A percentile compares a stretch with the other conserved stretches of the same genome.
These are phyloP conservation scores for Glebionis coronaria DNA, from an alignment of 129 eudicot species.

Conservation along the genomic window DNA sequence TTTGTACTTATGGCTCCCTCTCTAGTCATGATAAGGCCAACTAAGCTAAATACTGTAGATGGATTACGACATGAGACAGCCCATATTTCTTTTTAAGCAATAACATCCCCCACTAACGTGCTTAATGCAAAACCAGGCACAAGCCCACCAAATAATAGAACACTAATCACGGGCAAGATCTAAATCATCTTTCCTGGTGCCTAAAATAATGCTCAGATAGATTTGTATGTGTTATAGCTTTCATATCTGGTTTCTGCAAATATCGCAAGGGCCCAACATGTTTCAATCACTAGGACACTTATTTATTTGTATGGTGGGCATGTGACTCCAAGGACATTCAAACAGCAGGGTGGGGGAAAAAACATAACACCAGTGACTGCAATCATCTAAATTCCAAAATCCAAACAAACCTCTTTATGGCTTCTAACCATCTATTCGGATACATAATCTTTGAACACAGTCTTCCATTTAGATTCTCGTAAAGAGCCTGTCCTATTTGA, in stretches of 20 bases:
- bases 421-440: background rate
- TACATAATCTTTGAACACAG: constrained; percentile 3
- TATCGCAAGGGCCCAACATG: background rate
- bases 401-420: constrained; percentile 1
- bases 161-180: background rate
- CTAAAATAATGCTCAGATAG: background rate
- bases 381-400: constrained; percentile 6
- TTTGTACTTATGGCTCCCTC: no score
- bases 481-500: background rate
- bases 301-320: constrained; percentile 17
- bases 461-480: background rate
- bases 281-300: constrained; percentile 1
- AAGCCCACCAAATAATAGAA: background rate
- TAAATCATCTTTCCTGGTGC: background rate
- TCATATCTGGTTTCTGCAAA: background rate
- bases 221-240: constrained; percentile 2
- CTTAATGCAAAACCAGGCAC: background rate
- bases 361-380: constrained; percentile 15
- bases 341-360: background rate
- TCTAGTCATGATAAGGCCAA: no score
- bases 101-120: no score
- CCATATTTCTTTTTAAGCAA: no score
- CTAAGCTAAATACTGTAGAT: no score
- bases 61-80: no score
- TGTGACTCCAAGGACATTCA: constrained; percentile 23